These are phyloP conservation scores for Auriculariales sp. DNA, from an alignment of 768 basidiomycete genomes.

Conservation along the genomic window DNA sequence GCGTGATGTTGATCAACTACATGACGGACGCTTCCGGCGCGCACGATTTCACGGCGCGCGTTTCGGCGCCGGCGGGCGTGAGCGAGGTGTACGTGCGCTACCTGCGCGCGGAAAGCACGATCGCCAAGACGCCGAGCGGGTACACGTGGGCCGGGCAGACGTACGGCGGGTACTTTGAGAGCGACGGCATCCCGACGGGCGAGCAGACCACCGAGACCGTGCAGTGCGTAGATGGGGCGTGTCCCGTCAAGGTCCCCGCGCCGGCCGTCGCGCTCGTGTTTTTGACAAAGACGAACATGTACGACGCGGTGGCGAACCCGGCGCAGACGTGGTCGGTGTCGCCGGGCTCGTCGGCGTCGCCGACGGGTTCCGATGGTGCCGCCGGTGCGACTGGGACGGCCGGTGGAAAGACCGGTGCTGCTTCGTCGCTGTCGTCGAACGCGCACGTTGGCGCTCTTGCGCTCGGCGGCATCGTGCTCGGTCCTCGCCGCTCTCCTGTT, in stretches of 20 bases:
- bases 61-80: conserved; percentile 32
- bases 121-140: conserved; percentile 32
- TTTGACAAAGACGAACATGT: conserved; percentile 29
- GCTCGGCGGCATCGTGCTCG: too few relatives aligned
- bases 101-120: neutral
- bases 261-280: conserved; percentile 69
- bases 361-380: too few relatives aligned
- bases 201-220: conserved; percentile 40
- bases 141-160: conserved; percentile 81
- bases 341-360: too few relatives aligned
- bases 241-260: conserved; percentile 47
- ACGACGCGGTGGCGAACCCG: conserved; percentile 18
- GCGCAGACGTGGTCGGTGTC: too few relatives aligned
- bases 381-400: too few relatives aligned
- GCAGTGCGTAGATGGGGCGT: conserved; percentile 38
- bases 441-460: too few relatives aligned
- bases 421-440: too few relatives aligned
- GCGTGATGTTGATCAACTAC: conserved; percentile 62
- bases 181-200: conserved; percentile 55
- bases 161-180: conserved; percentile 42
- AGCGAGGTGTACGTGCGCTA: conserved; percentile 11
- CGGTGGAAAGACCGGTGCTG: too few relatives aligned
- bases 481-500: too few relatives aligned
- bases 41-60: conserved; percentile 34
- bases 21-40: conserved; percentile 44